Base-by-base conservation (phyloP, 1,284 basidiomycete species). In the Xanthoconium separans region DNA sequence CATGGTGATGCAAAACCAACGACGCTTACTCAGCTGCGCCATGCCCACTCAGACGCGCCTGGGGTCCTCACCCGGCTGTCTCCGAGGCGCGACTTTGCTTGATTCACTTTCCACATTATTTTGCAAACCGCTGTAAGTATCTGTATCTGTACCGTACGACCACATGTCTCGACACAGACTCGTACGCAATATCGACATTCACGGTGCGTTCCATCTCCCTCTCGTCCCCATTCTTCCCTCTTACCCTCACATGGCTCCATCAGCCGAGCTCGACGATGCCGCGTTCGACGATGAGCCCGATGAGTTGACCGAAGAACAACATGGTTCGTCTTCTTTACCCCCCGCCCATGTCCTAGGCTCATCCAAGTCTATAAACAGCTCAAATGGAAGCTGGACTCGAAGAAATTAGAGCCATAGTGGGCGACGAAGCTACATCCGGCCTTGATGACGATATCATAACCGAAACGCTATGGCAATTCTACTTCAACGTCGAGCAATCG, bases 101-200 rank as follows among this genome's bases (percentile, higher is more conserved):
- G n/a, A n/a, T n/a, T n/a, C n/a, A n/a, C n/a, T n/a, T n/a, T n/a
- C n/a, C n/a, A n/a, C n/a, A n/a, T n/a, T n/a, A n/a, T n/a, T n/a
- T n/a, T n/a, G n/a, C n/a, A n/a, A n/a, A n/a, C n/a, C n/a, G n/a
- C n/a, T n/a, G n/a, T 36, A n/a, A n/a, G 5, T 36, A 6, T 30
- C 6, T n/a, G n/a, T n/a, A n/a, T n/a, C n/a, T n/a, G n/a, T n/a
- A 20, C 12, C 30, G 4, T 13, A 51, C 33, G 36, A 36, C 44
- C n/a, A n/a, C 51, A 92, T 92, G 91, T 95, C 93, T 11, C 78
- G 93, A 70, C 96, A 99, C 74, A 86, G 96, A 68, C 84, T 88
- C 70, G 82, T 98, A 59, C 82, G 93, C 59, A 95, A 97, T 71
- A 77, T 99, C 44, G 86, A 98, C 68, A 76, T 98, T 33, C 79